Evolutionary conservation across 208 protist species (phyloP).

Genomic region (Tritrichomonas musculus): DNA sequence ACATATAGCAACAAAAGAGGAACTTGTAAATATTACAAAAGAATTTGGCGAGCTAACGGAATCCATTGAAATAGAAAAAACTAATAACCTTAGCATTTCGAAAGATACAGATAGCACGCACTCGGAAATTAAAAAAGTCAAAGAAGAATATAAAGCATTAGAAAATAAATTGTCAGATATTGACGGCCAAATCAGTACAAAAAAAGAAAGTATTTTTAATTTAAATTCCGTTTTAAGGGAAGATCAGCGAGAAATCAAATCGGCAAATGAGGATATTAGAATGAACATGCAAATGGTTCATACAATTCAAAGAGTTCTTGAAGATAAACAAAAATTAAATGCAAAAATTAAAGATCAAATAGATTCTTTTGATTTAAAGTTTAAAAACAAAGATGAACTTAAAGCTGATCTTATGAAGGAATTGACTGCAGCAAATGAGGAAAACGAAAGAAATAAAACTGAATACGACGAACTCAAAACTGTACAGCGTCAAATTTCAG

Average conservation of each 20-base stretch:
- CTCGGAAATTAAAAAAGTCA: neutral
- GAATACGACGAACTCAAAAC: neutral
- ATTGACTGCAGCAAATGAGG: neutral
- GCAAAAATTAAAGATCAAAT: neutral
- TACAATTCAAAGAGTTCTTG: neutral
- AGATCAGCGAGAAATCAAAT: neutral
- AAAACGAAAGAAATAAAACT: neutral
- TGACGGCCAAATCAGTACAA: neutral
- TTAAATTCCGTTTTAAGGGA: neutral
- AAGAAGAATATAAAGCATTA: neutral
- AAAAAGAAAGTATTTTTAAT: neutral
- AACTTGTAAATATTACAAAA: neutral
- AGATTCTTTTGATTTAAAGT: neutral
- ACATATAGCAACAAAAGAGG: neutral
- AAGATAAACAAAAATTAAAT: neutral
- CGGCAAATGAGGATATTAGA: neutral
- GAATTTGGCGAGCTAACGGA: neutral
- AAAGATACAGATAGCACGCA: neutral
- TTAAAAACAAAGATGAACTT: neutral
- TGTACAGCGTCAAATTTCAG: neutral
- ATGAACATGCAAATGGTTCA: neutral
- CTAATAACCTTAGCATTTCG: neutral
- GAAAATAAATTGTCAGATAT: neutral
- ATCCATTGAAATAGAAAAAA: neutral
- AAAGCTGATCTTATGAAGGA: neutral